Evolutionary conservation across 306 rosid species (phyloP).

Genomic region (Cucumis cinereus): DNA sequence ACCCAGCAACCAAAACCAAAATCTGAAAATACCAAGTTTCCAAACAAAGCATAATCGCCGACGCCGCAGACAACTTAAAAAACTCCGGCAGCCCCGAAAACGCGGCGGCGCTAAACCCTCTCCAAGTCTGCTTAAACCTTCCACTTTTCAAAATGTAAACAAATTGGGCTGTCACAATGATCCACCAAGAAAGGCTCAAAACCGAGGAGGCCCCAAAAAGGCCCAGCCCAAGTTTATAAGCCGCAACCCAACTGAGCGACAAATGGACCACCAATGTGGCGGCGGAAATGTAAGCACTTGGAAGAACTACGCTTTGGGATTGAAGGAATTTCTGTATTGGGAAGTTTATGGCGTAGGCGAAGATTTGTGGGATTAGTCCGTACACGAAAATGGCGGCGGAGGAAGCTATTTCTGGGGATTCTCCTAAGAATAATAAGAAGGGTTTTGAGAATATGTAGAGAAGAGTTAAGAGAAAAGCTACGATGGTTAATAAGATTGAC

Average conservation of each 20-base stretch:
- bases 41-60: conserved; percentile 64
- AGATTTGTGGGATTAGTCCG: conserved; percentile 69
- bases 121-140: conserved; percentile 46
- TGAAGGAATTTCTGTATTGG: conserved; percentile 74
- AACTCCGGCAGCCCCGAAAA: conserved; percentile 39
- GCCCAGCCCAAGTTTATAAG: conserved; percentile 46
- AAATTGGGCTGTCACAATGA: conserved; percentile 46
- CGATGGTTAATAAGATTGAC: conserved; percentile 27
- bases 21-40: conserved; percentile 76
- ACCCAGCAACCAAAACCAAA: conserved; percentile 61
- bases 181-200: conserved; percentile 83
- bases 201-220: conserved; percentile 51
- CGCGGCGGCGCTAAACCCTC: conserved; percentile 33
- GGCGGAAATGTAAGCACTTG: conserved; percentile 53
- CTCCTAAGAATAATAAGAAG: conserved; percentile 29
- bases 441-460: conserved; percentile 35
- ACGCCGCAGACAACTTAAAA: conserved; percentile 51
- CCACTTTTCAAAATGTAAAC: conserved; percentile 49
- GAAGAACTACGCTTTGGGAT: conserved; percentile 61
- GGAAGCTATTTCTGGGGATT: conserved; percentile 39
- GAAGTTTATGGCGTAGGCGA: conserved; percentile 58
- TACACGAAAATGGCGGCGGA: conserved; percentile 44
- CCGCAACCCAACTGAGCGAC: conserved; percentile 37
- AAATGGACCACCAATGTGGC: conserved; percentile 41
- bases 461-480: conserved; percentile 12